phyloP scores from a whole-genome alignment of 2,329 filamentous ascomycete species.

The Paecilomyces sp. region DNA sequence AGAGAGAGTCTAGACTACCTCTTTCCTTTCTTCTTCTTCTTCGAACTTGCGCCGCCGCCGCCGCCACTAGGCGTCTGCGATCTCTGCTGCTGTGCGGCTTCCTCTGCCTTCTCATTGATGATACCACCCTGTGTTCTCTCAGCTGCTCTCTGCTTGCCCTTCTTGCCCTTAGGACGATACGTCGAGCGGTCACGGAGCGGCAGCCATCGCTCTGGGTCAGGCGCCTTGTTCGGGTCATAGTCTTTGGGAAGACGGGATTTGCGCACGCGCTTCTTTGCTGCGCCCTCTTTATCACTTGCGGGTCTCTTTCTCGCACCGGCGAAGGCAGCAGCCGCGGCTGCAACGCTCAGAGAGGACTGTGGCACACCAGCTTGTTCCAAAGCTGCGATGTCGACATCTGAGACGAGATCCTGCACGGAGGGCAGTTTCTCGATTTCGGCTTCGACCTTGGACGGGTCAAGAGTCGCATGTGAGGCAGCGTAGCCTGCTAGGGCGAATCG shows the following conservation, averaged over 20 bases:
- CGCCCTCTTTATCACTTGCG: slow-evolving; percentile 22
- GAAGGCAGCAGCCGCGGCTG: slow-evolving; percentile 23
- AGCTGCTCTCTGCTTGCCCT: slow-evolving; percentile 74
- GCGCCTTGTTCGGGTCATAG: slow-evolving; percentile 64
- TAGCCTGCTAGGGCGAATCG: slow-evolving; percentile 69
- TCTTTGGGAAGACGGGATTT: slow-evolving; percentile 43
- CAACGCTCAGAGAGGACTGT: slow-evolving; percentile 22
- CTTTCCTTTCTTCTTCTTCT: slow-evolving; percentile 49
- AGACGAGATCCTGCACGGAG: slow-evolving; percentile 32
- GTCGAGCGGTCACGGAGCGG: slow-evolving; percentile 81
- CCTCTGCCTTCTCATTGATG: slow-evolving; percentile 64
- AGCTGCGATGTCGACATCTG: slow-evolving; percentile 35
- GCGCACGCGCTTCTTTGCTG: slow-evolving; percentile 35
- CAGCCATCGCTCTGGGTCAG: slow-evolving; percentile 89
- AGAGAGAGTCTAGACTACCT: slow-evolving; percentile 20
- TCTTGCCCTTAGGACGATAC: slow-evolving; percentile 85
- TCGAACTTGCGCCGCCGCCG: slow-evolving; percentile 29
- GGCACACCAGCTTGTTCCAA: slow-evolving; percentile 40
- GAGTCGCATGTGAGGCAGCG: slow-evolving; percentile 69
- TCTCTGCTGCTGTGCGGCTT: slow-evolving; percentile 34
- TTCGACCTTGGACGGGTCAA: slow-evolving; percentile 29
- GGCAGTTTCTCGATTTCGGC: slow-evolving; percentile 32
- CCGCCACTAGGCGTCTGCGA: slow-evolving; percentile 18
- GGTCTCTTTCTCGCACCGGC: slow-evolving; percentile 34
- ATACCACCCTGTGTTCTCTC: slow-evolving; percentile 80